These are phyloP conservation scores for Urtica urens DNA, from an alignment of 306 rosid genomes.

Conservation along the genomic window DNA sequence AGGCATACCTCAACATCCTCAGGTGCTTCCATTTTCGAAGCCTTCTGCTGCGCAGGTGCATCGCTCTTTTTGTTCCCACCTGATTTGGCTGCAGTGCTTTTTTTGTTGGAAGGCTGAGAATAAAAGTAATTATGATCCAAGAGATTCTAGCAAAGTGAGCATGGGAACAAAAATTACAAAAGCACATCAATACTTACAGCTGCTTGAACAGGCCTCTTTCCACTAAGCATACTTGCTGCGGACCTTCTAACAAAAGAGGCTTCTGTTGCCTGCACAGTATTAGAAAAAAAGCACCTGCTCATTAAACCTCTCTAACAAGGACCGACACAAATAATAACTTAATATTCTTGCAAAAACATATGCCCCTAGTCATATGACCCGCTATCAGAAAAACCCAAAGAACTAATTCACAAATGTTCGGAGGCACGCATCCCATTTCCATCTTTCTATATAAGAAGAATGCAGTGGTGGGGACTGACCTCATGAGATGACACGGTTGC, in stretches of 20 bases:
- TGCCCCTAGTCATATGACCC: no score
- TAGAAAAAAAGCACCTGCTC: not conserved
- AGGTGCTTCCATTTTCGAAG: slow-evolving; percentile 47
- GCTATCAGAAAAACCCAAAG: no score
- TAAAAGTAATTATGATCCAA: slow-evolving; percentile 9
- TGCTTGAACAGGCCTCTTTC: slow-evolving; percentile 81
- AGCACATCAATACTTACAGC: slow-evolving; percentile 57
- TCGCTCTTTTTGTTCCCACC: slow-evolving; percentile 64
- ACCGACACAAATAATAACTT: not conserved
- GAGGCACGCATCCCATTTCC: no score
- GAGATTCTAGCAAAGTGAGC: not conserved
- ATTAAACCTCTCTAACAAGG: not conserved
- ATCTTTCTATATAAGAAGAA: no score
- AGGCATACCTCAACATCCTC: slow-evolving; percentile 86
- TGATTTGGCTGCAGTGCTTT: slow-evolving; percentile 47
- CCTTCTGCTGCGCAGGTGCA: slow-evolving; percentile 47
- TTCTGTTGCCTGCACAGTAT: slow-evolving; percentile 44
- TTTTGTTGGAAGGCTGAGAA: slow-evolving; percentile 54
- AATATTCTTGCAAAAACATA: not conserved
- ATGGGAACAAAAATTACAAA: not conserved
- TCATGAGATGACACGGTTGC: slow-evolving; percentile 37
- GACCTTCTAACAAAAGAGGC: slow-evolving; percentile 62
- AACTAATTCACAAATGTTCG: no score
- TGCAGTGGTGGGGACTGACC: slow-evolving; percentile 30
- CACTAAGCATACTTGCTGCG: slow-evolving; percentile 99